Percentiles rank a stretch among this genome's conserved stretches.
Evolutionary conservation across 495 filamentous ascomycete species (phyloP).

Genomic region (Xanthoparmelia taractica): DNA sequence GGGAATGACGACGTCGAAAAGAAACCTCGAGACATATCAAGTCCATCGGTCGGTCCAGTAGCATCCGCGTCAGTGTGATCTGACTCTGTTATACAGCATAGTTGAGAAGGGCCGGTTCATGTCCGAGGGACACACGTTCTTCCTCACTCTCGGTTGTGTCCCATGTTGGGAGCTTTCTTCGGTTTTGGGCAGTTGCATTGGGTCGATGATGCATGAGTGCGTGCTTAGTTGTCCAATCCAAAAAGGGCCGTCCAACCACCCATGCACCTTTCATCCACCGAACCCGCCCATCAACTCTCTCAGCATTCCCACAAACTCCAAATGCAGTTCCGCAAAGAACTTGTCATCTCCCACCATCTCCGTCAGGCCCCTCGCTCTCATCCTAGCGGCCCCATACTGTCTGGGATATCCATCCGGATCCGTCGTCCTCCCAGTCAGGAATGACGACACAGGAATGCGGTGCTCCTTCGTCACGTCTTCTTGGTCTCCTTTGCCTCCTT

Average conservation of each 20-base stretch:
- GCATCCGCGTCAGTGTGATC: background rate
- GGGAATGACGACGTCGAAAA: background rate
- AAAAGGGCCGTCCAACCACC: background rate
- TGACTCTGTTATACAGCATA: background rate
- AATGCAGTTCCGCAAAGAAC: slow-evolving; percentile 83
- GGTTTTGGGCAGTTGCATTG: background rate
- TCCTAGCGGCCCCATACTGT: slow-evolving; percentile 38
- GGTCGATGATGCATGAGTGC: background rate
- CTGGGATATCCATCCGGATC: slow-evolving; percentile 51
- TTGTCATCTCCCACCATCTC: slow-evolving; percentile 81
- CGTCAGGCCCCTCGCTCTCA: slow-evolving; percentile 67
- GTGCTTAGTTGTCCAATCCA: background rate
- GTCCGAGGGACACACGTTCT: background rate
- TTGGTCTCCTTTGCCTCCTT: slow-evolving; percentile 1
- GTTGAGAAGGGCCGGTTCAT: background rate
- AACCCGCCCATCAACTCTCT: slow-evolving; percentile 54
- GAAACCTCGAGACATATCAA: background rate
- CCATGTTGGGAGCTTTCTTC: background rate
- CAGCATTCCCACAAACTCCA: slow-evolving; percentile 65
- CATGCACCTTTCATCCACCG: slow-evolving; percentile 27
- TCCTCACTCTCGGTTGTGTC: background rate
- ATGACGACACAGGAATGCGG: slow-evolving; percentile 50
- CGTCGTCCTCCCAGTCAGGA: slow-evolving; percentile 52
- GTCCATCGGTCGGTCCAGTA: background rate
- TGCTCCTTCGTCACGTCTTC: slow-evolving; percentile 1